Evolutionary conservation across 2,329 filamentous ascomycete genomes (phyloP).

Genomic region (Alternaria triticina): DNA sequence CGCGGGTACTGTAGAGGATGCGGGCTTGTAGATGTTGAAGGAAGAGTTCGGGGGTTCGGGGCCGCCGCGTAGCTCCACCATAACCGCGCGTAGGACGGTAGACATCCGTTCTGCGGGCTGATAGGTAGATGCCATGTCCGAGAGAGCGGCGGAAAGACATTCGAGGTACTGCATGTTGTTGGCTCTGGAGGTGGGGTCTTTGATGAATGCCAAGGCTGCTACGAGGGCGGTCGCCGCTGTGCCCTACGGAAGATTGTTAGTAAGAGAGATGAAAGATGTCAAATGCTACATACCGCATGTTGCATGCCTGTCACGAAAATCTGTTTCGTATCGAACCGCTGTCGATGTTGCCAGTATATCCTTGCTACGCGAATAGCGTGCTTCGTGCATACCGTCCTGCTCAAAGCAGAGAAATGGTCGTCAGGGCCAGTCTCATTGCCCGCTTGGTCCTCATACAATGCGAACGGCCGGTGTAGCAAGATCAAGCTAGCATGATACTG

Average conservation of each 20-base stretch:
- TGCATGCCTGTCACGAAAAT: conserved; percentile 60
- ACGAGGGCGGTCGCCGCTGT: conserved; percentile 63
- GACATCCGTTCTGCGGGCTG: conserved; percentile 63
- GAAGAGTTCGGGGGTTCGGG: conserved; percentile 10
- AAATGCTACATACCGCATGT: conserved; percentile 50
- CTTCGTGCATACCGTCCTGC: conserved; percentile 61
- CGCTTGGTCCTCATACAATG: conserved; percentile 55
- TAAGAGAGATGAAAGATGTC: background rate
- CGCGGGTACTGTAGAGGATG: conserved; percentile 36
- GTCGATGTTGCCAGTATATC: conserved; percentile 63
- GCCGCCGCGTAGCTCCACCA: conserved; percentile 53
- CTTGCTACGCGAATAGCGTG: conserved; percentile 61
- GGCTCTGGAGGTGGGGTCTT: conserved; percentile 48
- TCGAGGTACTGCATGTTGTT: conserved; percentile 60
- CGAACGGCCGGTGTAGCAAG: conserved; percentile 61
- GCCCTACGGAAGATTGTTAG: conserved; percentile 40
- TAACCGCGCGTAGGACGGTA: conserved; percentile 59
- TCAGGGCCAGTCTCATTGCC: conserved; percentile 45
- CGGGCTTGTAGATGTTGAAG: conserved; percentile 36
- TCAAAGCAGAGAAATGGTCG: conserved; percentile 55
- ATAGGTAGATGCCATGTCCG: conserved; percentile 61
- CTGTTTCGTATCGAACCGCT: conserved; percentile 59
- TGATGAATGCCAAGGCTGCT: conserved; percentile 53
- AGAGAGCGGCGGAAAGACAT: conserved; percentile 58
- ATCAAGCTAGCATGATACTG: conserved; percentile 63